Conservation (phyloP, 2,329 filamentous ascomycete species). For the Sarocladium brachiariae region DNA sequence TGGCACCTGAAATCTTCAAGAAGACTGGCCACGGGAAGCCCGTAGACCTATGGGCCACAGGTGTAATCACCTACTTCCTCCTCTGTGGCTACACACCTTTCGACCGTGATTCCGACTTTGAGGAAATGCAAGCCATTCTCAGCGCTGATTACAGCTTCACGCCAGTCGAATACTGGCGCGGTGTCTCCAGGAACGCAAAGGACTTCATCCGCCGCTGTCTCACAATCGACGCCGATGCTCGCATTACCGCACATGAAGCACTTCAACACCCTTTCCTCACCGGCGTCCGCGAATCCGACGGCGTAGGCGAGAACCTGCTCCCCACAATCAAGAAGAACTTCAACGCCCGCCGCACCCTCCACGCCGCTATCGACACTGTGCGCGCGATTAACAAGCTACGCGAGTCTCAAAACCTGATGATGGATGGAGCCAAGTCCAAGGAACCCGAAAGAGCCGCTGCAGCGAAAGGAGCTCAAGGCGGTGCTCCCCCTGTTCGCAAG, state of each 20-base stretch:
- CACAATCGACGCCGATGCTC: constrained; percentile 77
- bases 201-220: constrained; percentile 90
- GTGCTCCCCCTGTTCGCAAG: constrained; percentile 23
- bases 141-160: constrained; percentile 95
- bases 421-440: constrained; percentile 51
- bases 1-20: constrained; percentile 99
- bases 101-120: constrained; percentile 92
- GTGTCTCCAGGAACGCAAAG: constrained; percentile 76
- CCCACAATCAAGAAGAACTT: constrained; percentile 70
- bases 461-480: constrained; percentile 18
- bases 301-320: constrained; percentile 53
- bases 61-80: constrained; percentile 97
- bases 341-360: constrained; percentile 60
- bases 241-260: constrained; percentile 85
- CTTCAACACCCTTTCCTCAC: constrained; percentile 60
- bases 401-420: constrained; percentile 54
- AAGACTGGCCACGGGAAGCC: constrained; percentile 97
- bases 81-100: constrained; percentile 98
- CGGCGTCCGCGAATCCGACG: constrained; percentile 37
- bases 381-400: constrained; percentile 65
- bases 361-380: constrained; percentile 65
- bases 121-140: constrained; percentile 99
- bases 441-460: constrained; percentile 35
- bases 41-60: constrained; percentile 96
- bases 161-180: constrained; percentile 92